Evolutionary conservation across 179 eudicot genomes (phyloP), one percentile per base, ranked within the genome.

Genomic region (Heliamphora ciliata): DNA sequence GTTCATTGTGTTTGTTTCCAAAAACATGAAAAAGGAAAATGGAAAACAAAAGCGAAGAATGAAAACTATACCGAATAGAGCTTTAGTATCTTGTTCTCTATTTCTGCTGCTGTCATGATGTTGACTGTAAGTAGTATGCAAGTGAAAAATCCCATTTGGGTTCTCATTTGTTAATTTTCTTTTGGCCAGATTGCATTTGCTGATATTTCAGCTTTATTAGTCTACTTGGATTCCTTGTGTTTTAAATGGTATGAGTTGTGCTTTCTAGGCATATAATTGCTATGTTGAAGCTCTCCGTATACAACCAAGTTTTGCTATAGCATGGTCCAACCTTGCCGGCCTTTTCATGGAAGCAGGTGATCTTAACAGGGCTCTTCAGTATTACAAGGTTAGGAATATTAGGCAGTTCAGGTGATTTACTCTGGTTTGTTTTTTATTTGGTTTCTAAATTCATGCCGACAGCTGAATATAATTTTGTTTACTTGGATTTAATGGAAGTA

Each of bases 251-350:
- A n/a, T 76, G 10, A 13, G 47, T 70, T 77, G 17, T 80, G 58
- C 17, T 79, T 84, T 77, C 58, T 86, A 97, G 99, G 99, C 99
- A 81, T 94, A 93, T 85, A 93, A 85, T 87, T 97, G 97, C 85
- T 97, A 97, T 84, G 84, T 90, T 14, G 99, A 97, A 87, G 98
- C 93, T 66, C 89, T 97, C 15, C 91, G 95, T 48, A 80, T 92
- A 81, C 99, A 94, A 82, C 99, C 99, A 79, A 91, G 84, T 84
- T 90, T 93, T 85, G 91, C 97, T 24, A 88, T 91, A 64, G 98
- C 97, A n/a, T 97, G 99, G 99, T 92, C 99, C 77, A 97, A 96
- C 84, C 97, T 97, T 84, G 98, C 97, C 83, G 98, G 98, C n/a
- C 94, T 97, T 79, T 94, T 96, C 64, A 91, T 91, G 93, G 99